Evolutionary conservation across 768 basidiomycete genomes (phyloP), one percentile per base, ranked within the genome.

Genomic region (Goffeauzyma gilvescens): DNA sequence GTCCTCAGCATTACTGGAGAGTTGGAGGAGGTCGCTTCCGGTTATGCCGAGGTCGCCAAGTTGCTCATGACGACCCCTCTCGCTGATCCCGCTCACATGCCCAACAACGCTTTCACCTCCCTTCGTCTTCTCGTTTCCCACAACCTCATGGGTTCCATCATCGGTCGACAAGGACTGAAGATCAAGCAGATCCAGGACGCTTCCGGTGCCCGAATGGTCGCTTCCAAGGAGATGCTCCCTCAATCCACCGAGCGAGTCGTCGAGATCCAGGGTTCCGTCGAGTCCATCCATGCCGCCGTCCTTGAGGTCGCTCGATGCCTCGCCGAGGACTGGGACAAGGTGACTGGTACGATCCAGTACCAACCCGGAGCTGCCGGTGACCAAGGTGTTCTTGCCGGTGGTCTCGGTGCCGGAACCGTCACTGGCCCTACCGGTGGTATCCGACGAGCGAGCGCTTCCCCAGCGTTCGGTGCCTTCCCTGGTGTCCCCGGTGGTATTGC

Each of bases 191-290:
- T 98, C 62, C 93, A 98, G 63, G 90, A 95, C 65, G 69, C 73
- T 35, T 90, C 90, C 28, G 86, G 87, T 38, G 87, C 86, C 15
- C 81, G 93, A 43, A 98, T 98, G 89, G 81, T 95, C 43, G 93
- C 93, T 32, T 83, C 84, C 48, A 96, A 96, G 66, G 93, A 96
- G 59, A 95, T 96, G 81, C 75, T 98, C 33, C 89, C 93, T 24
- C 93, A 96, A 66, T 96, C 90, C 24, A 98, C 93, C 35, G 93
- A 98, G 66, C 84, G 93, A 51, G 81, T 96, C 55, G 93, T 98
- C 42, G 93, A 96, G 65, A 84, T 98, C 35, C 85, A 95, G 59
- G 93, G 93, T 31, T 70, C 85, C 25, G 78, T 86, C 28, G 89
- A 93, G 45, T 71, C 83, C 35, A 95, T 98, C 59, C 79, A 83